Evolutionary conservation across 2,329 filamentous ascomycete species (phyloP).

Genomic region (Pseudogymnoascus sp.): DNA sequence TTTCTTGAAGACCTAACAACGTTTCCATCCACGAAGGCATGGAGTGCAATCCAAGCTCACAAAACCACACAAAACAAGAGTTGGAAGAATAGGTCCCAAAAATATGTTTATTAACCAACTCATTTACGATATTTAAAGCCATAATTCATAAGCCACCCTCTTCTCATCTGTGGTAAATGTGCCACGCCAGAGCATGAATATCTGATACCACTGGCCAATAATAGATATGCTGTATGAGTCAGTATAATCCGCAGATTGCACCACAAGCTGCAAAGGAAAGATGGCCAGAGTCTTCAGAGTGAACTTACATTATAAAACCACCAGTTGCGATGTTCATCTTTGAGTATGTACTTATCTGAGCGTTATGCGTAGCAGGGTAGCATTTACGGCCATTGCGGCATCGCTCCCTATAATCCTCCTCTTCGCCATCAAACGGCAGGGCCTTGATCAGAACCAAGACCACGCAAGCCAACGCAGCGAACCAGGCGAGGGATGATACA

Average conservation of each 20-base stretch:
- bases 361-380: background rate
- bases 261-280: background rate
- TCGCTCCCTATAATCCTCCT: background rate
- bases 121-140: too few relatives aligned
- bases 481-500: background rate
- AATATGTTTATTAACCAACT: too few relatives aligned
- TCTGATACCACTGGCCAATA: background rate
- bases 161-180: background rate
- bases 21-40: background rate
- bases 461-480: background rate
- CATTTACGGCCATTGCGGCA: background rate
- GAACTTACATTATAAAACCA: background rate
- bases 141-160: background rate
- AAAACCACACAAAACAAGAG: background rate
- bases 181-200: background rate
- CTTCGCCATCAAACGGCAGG: background rate
- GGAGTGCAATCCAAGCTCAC: background rate
- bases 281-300: background rate
- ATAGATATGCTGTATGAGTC: background rate
- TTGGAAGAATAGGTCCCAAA: background rate
- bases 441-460: background rate
- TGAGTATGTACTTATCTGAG: background rate
- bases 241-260: background rate
- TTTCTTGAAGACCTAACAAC: background rate
- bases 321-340: background rate